Evolutionary conservation across 495 filamentous ascomycete species (phyloP).

Genomic region (Hypoxylon subgilvum): DNA sequence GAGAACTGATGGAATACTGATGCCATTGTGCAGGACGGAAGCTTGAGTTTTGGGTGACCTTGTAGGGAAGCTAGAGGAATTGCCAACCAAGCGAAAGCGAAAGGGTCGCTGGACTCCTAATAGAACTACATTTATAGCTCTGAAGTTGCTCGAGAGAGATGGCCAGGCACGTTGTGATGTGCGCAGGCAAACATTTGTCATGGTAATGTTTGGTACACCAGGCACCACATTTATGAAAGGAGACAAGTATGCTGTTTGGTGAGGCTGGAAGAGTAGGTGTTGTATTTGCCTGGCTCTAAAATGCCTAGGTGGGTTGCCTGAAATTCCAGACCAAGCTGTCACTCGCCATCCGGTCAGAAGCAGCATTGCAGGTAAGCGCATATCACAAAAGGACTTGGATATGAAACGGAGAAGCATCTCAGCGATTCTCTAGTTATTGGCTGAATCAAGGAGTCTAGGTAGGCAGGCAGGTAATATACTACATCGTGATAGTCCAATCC

Average conservation of each 20-base stretch:
- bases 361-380: background rate
- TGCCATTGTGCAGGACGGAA: constrained; percentile 6
- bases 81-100: background rate
- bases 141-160: no score
- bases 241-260: no score
- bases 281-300: no score
- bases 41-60: background rate
- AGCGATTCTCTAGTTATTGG: constrained; percentile 29
- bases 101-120: background rate
- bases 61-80: no score
- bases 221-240: no score
- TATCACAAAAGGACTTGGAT: constrained; percentile 6
- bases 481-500: constrained; percentile 33
- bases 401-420: background rate
- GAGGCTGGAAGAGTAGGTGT: no score
- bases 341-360: background rate
- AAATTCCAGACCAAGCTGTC: background rate
- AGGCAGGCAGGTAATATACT: constrained; percentile 41
- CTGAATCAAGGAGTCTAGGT: constrained; percentile 27
- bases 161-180: no score
- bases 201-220: no score
- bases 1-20: background rate
- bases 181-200: no score
- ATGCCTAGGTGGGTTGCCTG: no score
- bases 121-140: no score